A percentile compares a stretch with the other conserved stretches of the same genome.
phyloP scores from a whole-genome alignment of 306 rosid genomes.

The Citrullus amarus region DNA sequence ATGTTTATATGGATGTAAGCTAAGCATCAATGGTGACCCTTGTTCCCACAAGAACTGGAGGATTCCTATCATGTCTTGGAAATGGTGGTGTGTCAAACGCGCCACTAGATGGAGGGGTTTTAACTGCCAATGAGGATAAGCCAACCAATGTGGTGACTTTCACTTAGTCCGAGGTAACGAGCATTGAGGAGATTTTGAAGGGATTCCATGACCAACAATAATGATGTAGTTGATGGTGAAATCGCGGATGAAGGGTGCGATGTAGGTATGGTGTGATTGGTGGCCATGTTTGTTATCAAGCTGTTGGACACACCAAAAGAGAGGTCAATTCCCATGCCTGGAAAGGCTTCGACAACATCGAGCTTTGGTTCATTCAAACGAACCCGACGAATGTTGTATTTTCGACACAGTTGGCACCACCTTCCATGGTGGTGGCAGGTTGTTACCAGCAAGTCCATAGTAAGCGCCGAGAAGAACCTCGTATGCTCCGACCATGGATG shows the following conservation, averaged over 20 bases:
- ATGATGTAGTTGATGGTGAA: constrained; percentile 9
- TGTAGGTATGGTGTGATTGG: background rate
- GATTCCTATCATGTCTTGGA: background rate
- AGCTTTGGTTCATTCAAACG: background rate
- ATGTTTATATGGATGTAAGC: constrained; percentile 15
- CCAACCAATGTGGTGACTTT: constrained; percentile 24
- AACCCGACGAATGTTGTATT: background rate
- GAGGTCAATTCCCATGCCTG: background rate
- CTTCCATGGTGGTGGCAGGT: background rate
- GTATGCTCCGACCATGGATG: background rate
- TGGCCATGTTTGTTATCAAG: background rate
- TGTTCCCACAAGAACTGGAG: background rate
- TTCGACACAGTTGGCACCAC: background rate
- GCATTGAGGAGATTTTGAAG: constrained; percentile 3
- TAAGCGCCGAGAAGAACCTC: background rate
- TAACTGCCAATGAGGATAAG: background rate
- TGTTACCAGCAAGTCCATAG: background rate
- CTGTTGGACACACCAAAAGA: background rate
- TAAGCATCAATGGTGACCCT: constrained; percentile 22
- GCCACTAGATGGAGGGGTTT: constrained; percentile 20
- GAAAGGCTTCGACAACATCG: background rate
- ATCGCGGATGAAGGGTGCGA: constrained; percentile 10
- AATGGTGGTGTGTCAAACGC: background rate
- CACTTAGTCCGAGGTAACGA: background rate
- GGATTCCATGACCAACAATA: constrained; percentile 9